phyloP scores from a whole-genome alignment of 116 monocot genomes.

The Papilionanthe hybrid region DNA sequence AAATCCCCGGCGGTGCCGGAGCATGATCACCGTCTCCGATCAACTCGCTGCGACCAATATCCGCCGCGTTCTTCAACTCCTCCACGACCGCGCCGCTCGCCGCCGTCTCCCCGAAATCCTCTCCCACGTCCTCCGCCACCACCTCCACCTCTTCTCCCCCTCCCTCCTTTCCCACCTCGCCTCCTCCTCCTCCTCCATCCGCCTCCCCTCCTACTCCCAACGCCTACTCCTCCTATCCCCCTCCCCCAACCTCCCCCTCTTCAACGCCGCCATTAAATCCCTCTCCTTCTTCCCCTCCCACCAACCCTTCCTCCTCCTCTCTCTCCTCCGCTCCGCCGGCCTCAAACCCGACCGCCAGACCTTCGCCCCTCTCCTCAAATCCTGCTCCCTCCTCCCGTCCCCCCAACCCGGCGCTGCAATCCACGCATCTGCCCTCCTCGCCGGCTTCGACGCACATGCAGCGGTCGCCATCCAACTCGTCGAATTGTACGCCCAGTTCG shows the following conservation, averaged over 20 bases:
- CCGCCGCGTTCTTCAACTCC: neutral
- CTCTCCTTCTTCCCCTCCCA: constrained; percentile 13
- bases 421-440: constrained; percentile 21
- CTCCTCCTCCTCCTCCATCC: constrained; percentile 12
- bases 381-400: constrained; percentile 21
- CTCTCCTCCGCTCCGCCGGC: constrained; percentile 8
- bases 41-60: neutral
- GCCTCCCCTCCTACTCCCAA: constrained; percentile 4
- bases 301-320: neutral
- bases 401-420: constrained; percentile 19
- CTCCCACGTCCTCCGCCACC: constrained; percentile 4
- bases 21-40: neutral
- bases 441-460: constrained; percentile 12
- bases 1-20: neutral
- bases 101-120: constrained; percentile 9
- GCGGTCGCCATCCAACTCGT: constrained; percentile 29
- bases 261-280: constrained; percentile 15
- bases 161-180: constrained; percentile 10
- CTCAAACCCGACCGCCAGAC: constrained; percentile 3
- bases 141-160: constrained; percentile 1
- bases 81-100: neutral
- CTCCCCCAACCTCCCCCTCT: constrained; percentile 11
- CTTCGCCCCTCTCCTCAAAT: constrained; percentile 36
- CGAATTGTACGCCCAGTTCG: constrained; percentile 28
- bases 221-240: constrained; percentile 14